These are phyloP conservation scores for Schwanniomyces polymorphus DNA, from an alignment of 805 yeast species.

Conservation along the genomic window DNA sequence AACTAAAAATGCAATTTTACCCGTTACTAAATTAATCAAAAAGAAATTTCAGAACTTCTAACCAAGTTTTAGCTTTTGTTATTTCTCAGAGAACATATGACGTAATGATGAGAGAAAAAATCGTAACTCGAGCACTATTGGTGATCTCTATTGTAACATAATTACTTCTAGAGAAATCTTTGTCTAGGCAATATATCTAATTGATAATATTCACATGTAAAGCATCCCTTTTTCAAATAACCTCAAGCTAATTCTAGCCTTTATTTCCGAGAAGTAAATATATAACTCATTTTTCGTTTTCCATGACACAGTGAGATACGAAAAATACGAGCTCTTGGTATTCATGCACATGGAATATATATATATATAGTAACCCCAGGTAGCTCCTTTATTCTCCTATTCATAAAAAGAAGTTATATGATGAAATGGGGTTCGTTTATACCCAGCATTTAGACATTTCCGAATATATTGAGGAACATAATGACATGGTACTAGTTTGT, in stretches of 20 bases:
- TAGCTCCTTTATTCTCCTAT: neutral
- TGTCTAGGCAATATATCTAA: neutral
- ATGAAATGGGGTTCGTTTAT: neutral
- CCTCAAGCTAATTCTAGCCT: no score
- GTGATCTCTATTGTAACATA: neutral
- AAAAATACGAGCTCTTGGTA: neutral
- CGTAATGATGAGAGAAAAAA: no score
- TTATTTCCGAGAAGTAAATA: no score
- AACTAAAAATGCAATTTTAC: no score
- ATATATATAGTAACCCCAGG: neutral
- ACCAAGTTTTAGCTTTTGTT: no score
- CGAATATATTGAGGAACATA: neutral
- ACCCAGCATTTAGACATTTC: neutral
- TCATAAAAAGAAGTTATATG: neutral
- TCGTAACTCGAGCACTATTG: no score
- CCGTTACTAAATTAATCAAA: no score
- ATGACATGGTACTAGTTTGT: conserved; percentile 5
- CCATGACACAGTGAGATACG: neutral
- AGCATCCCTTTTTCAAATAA: neutral
- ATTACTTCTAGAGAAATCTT: neutral
- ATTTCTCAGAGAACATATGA: no score
- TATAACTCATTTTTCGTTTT: neutral
- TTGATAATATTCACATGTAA: neutral
- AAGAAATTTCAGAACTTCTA: no score
- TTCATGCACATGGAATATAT: neutral